Base-by-base conservation (phyloP, 345 rosid species). In the Salix exigua region DNA sequence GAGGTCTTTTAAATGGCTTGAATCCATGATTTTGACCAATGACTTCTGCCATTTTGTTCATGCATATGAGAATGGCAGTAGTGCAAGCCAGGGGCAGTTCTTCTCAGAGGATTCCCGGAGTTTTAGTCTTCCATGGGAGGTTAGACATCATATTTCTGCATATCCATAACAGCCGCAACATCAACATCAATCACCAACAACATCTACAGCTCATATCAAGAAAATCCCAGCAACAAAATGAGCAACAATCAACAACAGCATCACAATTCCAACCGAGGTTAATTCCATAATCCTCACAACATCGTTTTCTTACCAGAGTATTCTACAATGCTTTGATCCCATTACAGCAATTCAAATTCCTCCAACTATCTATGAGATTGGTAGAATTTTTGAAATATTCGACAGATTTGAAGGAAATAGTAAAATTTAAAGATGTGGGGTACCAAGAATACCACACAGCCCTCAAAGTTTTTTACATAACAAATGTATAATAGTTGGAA, bases 41-140 rank as follows among this genome's bases (percentile, higher is more conserved):
- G 82, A 85, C 91, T 72, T 88, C 84, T n/a, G 97, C 93, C 98
- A 91, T 93, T 80, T 77, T 76, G 17, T 78, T 87, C 77, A 30
- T 75, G 79, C 81, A 86, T 73, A 60, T 74, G 76, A 82, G 74
- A 85, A 83, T 80, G 82, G 86, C 86, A 84, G 75, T 79, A 77
- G 86, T 81, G 79, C 86, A 86, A 84, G 79, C 85, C 86, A 82
- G 84, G 44, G 42, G 73, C 74, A 78, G 60, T 78, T 78, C 25
- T 81, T 72, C 81, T 82, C 77, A 82, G 77, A 80, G 73, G 80
- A 79, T 73, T 62, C 81, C 78, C 42, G 48, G 80, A 62, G 72
- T 77, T 80, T 76, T 73, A 72, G 66, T 75, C 78, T 83, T 79
- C 84, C 72, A 68, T 35, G 25, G 75, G 55, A 78, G 72, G 80